Conservation (phyloP, 2,329 filamentous ascomycete species). For the Parafenestella ontariensis region DNA sequence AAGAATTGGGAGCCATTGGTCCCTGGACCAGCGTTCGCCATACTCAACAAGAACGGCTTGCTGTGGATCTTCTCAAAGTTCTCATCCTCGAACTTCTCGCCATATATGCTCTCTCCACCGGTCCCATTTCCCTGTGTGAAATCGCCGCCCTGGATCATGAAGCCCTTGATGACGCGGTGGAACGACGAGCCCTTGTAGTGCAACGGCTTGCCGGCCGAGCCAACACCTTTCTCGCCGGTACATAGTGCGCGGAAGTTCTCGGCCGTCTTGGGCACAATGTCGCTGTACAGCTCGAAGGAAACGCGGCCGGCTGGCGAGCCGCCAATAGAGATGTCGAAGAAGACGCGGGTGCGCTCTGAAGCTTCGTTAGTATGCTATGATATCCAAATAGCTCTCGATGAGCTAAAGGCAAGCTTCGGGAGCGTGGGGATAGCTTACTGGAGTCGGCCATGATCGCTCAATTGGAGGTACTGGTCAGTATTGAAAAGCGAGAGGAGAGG, state of each 20-base stretch:
- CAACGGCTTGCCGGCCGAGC: constrained; percentile 81
- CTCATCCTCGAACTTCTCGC: constrained; percentile 96
- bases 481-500: background rate
- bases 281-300: constrained; percentile 75
- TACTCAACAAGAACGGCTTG: constrained; percentile 90
- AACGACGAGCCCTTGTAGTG: constrained; percentile 93
- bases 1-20: constrained; percentile 99
- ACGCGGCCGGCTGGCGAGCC: constrained; percentile 76
- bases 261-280: constrained; percentile 86
- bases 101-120: constrained; percentile 96
- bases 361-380: constrained; percentile 8
- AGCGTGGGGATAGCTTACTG: constrained; percentile 22
- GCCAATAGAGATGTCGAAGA: constrained; percentile 90
- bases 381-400: background rate
- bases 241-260: constrained; percentile 96
- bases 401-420: background rate
- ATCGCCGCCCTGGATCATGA: constrained; percentile 98
- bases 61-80: constrained; percentile 93
- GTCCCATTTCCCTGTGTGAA: constrained; percentile 96
- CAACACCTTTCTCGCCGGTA: constrained; percentile 90
- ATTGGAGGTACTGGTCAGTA: constrained; percentile 1
- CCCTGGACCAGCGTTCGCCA: constrained; percentile 97
- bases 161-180: constrained; percentile 97
- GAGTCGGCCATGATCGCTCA: constrained; percentile 34
- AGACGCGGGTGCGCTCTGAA: constrained; percentile 77